phyloP scores from a whole-genome alignment of 129 eudicot species.

The Ambrosia trifida region DNA sequence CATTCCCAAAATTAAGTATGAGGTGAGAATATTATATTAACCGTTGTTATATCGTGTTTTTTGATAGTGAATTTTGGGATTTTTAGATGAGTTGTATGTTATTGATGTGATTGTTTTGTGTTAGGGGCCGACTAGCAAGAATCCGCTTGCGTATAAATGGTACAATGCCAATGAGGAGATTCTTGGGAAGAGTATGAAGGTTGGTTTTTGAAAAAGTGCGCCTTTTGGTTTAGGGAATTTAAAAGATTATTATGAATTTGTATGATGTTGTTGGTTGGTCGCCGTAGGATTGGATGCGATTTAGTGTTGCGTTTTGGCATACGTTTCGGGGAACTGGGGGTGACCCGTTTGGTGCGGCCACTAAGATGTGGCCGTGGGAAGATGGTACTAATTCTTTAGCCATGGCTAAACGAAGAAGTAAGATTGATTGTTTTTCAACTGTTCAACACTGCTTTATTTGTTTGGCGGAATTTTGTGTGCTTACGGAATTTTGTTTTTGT shows the following conservation, averaged over 20 bases:
- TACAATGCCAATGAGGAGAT: conserved; percentile 91
- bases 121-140: conserved; percentile 91
- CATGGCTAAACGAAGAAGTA: conserved; percentile 98
- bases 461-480: neutral
- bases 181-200: conserved; percentile 97
- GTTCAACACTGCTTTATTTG: neutral
- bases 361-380: conserved; percentile 99
- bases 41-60: neutral
- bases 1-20: conserved; percentile 92
- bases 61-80: neutral
- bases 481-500: neutral
- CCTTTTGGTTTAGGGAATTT: neutral
- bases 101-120: conserved; percentile 12
- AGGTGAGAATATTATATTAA: conserved; percentile 38
- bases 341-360: conserved; percentile 91
- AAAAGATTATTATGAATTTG: neutral
- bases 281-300: conserved; percentile 88
- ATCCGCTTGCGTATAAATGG: conserved; percentile 81
- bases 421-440: conserved; percentile 22
- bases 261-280: neutral
- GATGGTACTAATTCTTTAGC: conserved; percentile 93
- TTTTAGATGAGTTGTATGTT: neutral
- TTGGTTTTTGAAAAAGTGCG: conserved; percentile 23
- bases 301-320: conserved; percentile 99
- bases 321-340: conserved; percentile 98